A percentile compares a stretch with the other conserved stretches of the same genome.
These are phyloP conservation scores for Colletotrichum sp. DNA, from an alignment of 2,329 filamentous ascomycete genomes.

Conservation along the genomic window DNA sequence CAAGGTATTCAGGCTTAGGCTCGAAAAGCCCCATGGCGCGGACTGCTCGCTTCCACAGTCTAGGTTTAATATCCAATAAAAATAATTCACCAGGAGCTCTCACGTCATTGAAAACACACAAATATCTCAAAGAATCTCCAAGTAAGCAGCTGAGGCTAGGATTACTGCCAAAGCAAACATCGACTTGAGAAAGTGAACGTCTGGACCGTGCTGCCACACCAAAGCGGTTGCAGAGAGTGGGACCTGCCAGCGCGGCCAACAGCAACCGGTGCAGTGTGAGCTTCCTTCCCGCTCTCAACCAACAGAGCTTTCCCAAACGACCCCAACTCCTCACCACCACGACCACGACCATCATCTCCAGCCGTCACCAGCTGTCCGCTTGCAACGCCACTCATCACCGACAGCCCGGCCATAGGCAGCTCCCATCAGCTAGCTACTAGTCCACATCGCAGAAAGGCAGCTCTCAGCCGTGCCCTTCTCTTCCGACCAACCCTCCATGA, in stretches of 20 bases:
- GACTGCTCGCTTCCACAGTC: background rate
- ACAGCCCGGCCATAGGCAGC: background rate
- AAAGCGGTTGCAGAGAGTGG: conserved; percentile 1
- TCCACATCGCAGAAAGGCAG: conserved; percentile 18
- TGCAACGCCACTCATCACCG: conserved; percentile 12
- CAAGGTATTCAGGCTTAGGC: background rate
- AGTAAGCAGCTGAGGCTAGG: background rate
- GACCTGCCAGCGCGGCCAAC: background rate
- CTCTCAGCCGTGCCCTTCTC: background rate
- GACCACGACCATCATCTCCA: background rate
- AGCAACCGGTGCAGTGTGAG: background rate
- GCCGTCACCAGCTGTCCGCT: conserved; percentile 21
- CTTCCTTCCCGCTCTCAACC: conserved; percentile 10
- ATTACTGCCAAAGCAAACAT: background rate
- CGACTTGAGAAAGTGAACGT: conserved; percentile 20
- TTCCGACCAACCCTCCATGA: conserved; percentile 13
- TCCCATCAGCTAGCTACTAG: background rate
- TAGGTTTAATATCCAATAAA: background rate
- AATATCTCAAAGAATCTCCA: background rate
- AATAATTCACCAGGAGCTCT: background rate
- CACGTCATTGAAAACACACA: background rate
- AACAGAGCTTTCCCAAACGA: conserved; percentile 9
- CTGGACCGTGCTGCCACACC: conserved; percentile 24
- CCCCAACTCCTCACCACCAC: conserved; percentile 14
- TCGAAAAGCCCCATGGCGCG: background rate